These are phyloP conservation scores for Boletus reticulatus DNA, from an alignment of 768 basidiomycete species.

Conservation along the genomic window DNA sequence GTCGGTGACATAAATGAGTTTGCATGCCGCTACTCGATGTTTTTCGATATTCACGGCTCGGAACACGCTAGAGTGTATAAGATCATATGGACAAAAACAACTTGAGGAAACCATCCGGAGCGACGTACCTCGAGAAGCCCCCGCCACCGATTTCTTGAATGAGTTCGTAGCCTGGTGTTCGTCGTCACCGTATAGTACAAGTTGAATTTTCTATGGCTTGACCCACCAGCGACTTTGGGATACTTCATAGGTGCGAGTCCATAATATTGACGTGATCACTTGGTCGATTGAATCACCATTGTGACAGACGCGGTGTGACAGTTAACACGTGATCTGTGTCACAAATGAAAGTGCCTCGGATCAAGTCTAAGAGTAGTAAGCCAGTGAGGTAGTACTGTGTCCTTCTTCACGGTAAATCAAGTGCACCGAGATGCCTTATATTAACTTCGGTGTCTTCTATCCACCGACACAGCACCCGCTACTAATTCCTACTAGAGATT, in stretches of 20 bases:
- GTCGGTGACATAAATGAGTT: conserved; percentile 66
- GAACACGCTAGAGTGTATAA: conserved; percentile 59
- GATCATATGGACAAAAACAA: neutral
- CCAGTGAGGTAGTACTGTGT: too few relatives aligned
- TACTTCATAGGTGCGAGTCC: conserved; percentile 25
- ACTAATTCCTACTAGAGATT: too few relatives aligned
- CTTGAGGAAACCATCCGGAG: neutral
- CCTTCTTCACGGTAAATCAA: too few relatives aligned
- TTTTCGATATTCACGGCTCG: conserved; percentile 69
- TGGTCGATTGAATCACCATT: neutral
- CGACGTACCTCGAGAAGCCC: conserved; percentile 72
- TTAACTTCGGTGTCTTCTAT: too few relatives aligned
- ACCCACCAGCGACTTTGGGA: conserved; percentile 31
- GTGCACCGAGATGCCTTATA: too few relatives aligned
- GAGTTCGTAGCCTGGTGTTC: conserved; percentile 58
- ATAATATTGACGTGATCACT: conserved; percentile 15
- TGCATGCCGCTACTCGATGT: conserved; percentile 81
- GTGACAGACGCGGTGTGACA: conserved; percentile 30
- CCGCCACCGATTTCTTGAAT: conserved; percentile 82
- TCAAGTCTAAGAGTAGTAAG: too few relatives aligned
- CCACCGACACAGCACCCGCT: too few relatives aligned
- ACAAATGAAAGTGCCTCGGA: neutral
- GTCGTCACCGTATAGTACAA: neutral
- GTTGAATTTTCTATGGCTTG: neutral
- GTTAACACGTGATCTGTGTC: conserved; percentile 5